A percentile compares a stretch with the other conserved stretches of the same genome.
Conservation (phyloP, 306 rosid species). For the Cyclanthera cordifolia region DNA sequence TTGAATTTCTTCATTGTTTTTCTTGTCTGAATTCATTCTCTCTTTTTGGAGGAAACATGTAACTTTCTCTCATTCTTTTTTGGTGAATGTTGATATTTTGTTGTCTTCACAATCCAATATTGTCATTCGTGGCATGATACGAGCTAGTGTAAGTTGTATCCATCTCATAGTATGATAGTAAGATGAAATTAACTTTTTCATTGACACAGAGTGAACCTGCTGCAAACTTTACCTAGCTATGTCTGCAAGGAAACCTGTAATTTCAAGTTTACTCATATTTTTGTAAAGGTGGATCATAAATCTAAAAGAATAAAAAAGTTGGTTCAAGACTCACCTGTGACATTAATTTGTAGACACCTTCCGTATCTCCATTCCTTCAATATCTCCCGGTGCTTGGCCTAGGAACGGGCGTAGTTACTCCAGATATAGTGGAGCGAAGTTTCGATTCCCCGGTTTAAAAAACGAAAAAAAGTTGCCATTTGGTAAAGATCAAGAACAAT, state of each 20-base stretch:
- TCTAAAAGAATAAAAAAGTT: neutral
- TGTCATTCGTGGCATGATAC: neutral
- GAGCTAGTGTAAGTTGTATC: neutral
- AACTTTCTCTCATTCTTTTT: neutral
- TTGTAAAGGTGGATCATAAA: neutral
- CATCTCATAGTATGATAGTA: neutral
- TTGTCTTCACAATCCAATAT: neutral
- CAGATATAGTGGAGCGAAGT: too few species aligned
- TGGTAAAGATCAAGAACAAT: neutral
- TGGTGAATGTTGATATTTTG: neutral
- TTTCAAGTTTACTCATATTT: neutral
- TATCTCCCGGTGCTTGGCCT: too few species aligned
- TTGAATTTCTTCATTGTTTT: conserved; percentile 1
- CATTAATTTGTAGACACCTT: too few species aligned
- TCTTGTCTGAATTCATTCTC: neutral
- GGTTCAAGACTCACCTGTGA: too few species aligned
- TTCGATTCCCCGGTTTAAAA: too few species aligned
- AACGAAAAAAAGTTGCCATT: too few species aligned
- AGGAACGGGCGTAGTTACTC: too few species aligned
- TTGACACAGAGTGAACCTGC: neutral
- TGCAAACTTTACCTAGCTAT: neutral
- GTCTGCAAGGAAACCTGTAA: neutral
- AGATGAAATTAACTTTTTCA: neutral
- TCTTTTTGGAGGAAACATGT: neutral
- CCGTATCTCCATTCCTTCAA: too few species aligned